Evolutionary conservation across 495 filamentous ascomycete genomes (phyloP), one percentile per base, ranked within the genome.

Genomic region (Umbilicaria muhlenbergii): DNA sequence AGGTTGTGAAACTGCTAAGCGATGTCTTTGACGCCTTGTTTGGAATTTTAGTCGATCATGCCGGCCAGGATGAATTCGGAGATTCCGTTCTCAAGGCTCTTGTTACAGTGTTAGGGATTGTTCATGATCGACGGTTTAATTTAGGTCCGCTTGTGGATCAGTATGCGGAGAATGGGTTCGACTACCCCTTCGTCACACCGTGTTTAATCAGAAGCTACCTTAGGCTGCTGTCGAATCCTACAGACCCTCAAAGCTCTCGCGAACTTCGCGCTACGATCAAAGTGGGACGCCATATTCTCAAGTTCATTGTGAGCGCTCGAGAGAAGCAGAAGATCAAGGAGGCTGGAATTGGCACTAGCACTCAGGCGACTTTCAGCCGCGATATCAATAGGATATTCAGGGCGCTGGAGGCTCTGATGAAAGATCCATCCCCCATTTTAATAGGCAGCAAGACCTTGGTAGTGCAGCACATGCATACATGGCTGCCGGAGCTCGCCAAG

Each of bases 391-490:
- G 70, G 33, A 86, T 98, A 39, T 98, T 96, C 68, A 89, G 83
- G 56, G 77, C 81, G 2, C 71, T 98, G 3, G 85, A 95, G 53
- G 70, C 69, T 5, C 67, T 99, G 50, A 96, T 99, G 86, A 75
- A 76, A 46, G 91, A 85, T 54, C 65, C 75, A 1, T 81, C 86
- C 11, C 83, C 92, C 1, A 76, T 86, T 35, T 59, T 94, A 38
- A 79, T 99, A 31, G 91, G 91, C 21, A 94, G 83, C 45, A 92
- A 96, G 57, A 96, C 91, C 1, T 62, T 99, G 31, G 82, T 92
- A 5, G 88, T 96, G 14, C 91, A 99, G 57, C 83, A 96, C 61
- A 94, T 96, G 58, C 91, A 96, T 57, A 79, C 83, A 2, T 96
- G 91, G 91, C 65, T 99, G 11, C 92, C 91, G 0, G 87, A 94